phyloP scores from a whole-genome alignment of 225 moss, liverwort and hornwort species.

The Marchantia polymorpha region DNA sequence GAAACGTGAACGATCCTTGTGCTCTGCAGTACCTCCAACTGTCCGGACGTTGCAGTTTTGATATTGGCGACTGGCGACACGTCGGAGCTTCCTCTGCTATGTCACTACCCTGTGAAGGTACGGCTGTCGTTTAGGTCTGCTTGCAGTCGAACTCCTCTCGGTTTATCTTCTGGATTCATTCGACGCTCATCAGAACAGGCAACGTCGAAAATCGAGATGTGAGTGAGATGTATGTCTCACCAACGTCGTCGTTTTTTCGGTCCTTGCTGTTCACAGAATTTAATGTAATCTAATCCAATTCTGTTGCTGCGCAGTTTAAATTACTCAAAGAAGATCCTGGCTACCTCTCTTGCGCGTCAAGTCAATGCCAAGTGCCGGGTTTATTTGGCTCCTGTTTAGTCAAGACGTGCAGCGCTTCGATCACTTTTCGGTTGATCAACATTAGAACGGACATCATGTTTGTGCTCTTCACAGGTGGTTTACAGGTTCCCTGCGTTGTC shows the following conservation, averaged over 20 bases:
- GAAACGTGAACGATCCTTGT: not conserved
- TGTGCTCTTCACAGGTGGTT: conserved; percentile 47
- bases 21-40: conserved; percentile 22
- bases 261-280: too few species aligned
- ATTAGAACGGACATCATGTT: conserved; percentile 49
- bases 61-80: conserved; percentile 42
- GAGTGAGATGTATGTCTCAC: not conserved
- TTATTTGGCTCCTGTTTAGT: conserved; percentile 29
- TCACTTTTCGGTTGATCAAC: conserved; percentile 53
- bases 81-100: conserved; percentile 35
- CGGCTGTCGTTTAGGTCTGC: not conserved
- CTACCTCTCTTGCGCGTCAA: conserved; percentile 43
- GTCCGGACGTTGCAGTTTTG: conserved; percentile 13
- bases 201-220: not conserved
- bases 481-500: conserved; percentile 45
- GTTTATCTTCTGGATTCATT: not conserved
- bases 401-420: conserved; percentile 43
- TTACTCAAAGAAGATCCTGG: conserved; percentile 46
- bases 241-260: not conserved
- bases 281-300: too few species aligned
- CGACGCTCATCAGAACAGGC: not conserved
- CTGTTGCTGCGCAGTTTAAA: conserved; percentile 49
- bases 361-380: conserved; percentile 23
- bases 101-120: conserved; percentile 59
- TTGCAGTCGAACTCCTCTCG: not conserved